A percentile compares a stretch with the other conserved stretches of the same genome.
phyloP scores from a whole-genome alignment of 805 yeast species.

The Diddensiella transvaalensis region DNA sequence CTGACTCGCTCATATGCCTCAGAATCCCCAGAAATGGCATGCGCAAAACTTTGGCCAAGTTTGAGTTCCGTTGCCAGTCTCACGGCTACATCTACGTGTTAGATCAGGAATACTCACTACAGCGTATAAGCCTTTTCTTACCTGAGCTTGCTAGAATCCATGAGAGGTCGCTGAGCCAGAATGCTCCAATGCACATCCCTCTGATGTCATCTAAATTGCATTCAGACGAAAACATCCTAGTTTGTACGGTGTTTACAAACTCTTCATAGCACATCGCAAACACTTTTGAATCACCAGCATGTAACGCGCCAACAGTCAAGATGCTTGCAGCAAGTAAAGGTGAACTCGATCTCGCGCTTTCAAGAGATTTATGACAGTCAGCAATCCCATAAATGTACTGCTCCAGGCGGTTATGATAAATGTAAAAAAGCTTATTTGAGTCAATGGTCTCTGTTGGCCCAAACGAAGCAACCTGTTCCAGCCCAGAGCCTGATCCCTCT shows the following conservation, averaged over 20 bases:
- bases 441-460: neutral
- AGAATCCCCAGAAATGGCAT: neutral
- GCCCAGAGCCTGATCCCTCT: neutral
- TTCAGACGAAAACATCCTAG: slow-evolving; percentile 1
- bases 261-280: slow-evolving; percentile 9
- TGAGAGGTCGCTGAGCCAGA: slow-evolving; percentile 9
- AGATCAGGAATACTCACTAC: neutral
- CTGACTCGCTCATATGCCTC: slow-evolving; percentile 9
- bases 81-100: slow-evolving; percentile 2
- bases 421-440: neutral
- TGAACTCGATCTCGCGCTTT: slow-evolving; percentile 3
- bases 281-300: neutral
- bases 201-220: slow-evolving; percentile 9
- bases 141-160: slow-evolving; percentile 4
- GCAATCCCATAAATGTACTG: slow-evolving; percentile 11
- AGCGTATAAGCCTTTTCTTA: neutral
- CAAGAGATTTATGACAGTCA: slow-evolving; percentile 3
- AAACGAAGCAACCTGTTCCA: neutral
- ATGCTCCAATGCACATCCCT: slow-evolving; percentile 10
- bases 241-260: slow-evolving; percentile 1
- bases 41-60: neutral
- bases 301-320: slow-evolving; percentile 9
- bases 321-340: slow-evolving; percentile 8
- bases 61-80: slow-evolving; percentile 9
- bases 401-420: slow-evolving; percentile 9